phyloP scores from a whole-genome alignment of 192 early-diverging fungal species.

The Funneliformis geosporum region DNA sequence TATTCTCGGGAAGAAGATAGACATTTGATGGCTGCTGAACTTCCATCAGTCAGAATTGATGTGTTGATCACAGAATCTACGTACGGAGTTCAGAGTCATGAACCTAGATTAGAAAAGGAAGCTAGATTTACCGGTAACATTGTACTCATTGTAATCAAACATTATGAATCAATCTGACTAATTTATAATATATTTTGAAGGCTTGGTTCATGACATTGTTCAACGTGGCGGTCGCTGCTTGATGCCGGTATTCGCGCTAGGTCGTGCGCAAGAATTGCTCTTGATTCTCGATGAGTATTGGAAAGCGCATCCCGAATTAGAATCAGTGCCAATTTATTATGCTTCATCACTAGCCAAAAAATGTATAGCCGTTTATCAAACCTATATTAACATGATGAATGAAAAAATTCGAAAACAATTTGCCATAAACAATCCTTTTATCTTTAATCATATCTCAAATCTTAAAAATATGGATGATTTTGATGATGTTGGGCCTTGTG shows the following conservation, averaged over 20 bases:
- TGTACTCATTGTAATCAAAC: not conserved
- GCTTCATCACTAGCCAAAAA: slow-evolving; percentile 93
- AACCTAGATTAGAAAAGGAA: slow-evolving; percentile 92
- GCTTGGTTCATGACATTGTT: slow-evolving; percentile 82
- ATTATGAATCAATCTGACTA: not conserved
- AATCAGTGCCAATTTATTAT: slow-evolving; percentile 94
- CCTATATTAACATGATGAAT: slow-evolving; percentile 99
- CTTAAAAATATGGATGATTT: slow-evolving; percentile 83
- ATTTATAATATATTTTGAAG: slow-evolving; percentile 28
- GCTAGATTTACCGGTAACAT: slow-evolving; percentile 75
- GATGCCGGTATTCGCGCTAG: slow-evolving; percentile 96
- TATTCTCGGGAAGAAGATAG: slow-evolving; percentile 99
- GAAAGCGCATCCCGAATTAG: slow-evolving; percentile 84
- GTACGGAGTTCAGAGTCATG: slow-evolving; percentile 95
- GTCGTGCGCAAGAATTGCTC: slow-evolving; percentile 94
- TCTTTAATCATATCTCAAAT: slow-evolving; percentile 94
- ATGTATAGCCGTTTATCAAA: slow-evolving; percentile 96
- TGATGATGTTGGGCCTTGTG: slow-evolving; percentile 95
- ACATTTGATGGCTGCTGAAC: slow-evolving; percentile 95
- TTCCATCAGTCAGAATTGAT: slow-evolving; percentile 80
- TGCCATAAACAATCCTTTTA: slow-evolving; percentile 87
- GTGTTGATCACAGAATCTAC: slow-evolving; percentile 96
- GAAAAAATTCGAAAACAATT: slow-evolving; percentile 87
- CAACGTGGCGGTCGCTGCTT: slow-evolving; percentile 87
- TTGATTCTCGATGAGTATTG: slow-evolving; percentile 98